Conservation (phyloP, 1,139 yeast genomes). For the Kodamaea fungicola region DNA sequence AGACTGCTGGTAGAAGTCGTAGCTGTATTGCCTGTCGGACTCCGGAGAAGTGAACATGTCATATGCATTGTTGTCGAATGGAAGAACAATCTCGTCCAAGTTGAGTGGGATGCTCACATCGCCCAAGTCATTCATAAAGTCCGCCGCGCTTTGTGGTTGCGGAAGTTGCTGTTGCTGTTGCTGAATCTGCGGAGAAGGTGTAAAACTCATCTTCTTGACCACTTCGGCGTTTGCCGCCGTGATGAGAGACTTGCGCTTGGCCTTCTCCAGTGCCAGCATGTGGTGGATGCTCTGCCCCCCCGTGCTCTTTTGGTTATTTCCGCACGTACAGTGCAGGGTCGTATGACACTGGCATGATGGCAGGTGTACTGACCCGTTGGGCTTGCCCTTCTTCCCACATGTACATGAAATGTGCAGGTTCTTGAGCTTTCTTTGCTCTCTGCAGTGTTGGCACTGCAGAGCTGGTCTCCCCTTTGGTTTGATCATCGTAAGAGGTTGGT, state of each 20-base stretch:
- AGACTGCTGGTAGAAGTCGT: background rate
- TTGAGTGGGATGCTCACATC: background rate
- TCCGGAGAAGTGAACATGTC: constrained; percentile 4
- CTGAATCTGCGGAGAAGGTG: constrained; percentile 2
- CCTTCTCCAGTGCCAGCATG: constrained; percentile 22
- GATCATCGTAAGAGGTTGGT: constrained; percentile 85
- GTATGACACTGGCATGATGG: constrained; percentile 56
- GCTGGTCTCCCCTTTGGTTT: constrained; percentile 96
- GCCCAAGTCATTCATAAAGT: background rate
- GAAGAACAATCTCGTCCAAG: constrained; percentile 31
- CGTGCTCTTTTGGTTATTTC: constrained; percentile 20
- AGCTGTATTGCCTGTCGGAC: constrained; percentile 1
- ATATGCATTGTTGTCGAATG: constrained; percentile 26
- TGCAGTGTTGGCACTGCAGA: constrained; percentile 85
- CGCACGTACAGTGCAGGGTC: constrained; percentile 59
- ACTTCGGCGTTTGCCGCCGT: constrained; percentile 21
- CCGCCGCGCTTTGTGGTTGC: constrained; percentile 1
- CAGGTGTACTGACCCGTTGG: constrained; percentile 37
- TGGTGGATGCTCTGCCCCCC: constrained; percentile 12
- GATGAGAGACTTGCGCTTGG: constrained; percentile 26
- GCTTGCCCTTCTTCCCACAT: constrained; percentile 60
- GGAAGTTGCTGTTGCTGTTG: constrained; percentile 3
- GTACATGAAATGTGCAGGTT: constrained; percentile 70
- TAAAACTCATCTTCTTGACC: constrained; percentile 7
- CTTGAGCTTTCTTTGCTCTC: constrained; percentile 70